phyloP scores from a whole-genome alignment of 2,329 filamentous ascomycete genomes.

The Mycosphaerella sp. region DNA sequence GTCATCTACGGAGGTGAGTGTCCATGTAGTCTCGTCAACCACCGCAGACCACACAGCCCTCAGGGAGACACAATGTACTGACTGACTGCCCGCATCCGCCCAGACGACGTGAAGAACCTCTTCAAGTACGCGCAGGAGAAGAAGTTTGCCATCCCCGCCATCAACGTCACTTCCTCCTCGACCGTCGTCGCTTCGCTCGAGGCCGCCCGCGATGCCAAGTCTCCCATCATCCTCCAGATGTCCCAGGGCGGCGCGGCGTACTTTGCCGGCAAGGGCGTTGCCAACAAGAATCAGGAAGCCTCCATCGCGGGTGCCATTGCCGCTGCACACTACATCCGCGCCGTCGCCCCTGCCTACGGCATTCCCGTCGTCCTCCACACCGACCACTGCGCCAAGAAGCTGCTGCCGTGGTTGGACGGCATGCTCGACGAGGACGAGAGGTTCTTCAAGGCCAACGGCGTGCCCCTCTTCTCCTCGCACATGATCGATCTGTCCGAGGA shows the following conservation, averaged over 20 bases:
- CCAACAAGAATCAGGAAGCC: conserved; percentile 76
- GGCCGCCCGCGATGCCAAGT: conserved; percentile 85
- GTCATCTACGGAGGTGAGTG: conserved; percentile 37
- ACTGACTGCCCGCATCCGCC: no score
- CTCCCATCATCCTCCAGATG: conserved; percentile 87
- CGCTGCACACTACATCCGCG: conserved; percentile 87
- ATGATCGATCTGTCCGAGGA: conserved; percentile 99
- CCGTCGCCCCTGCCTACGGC: conserved; percentile 78
- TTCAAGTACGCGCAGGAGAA: conserved; percentile 89
- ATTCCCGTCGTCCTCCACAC: conserved; percentile 92
- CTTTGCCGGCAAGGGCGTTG: conserved; percentile 58
- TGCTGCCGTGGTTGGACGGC: conserved; percentile 94
- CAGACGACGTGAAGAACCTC: conserved; percentile 45
- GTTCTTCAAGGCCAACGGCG: conserved; percentile 88
- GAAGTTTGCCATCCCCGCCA: conserved; percentile 68
- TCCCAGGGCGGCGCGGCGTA: conserved; percentile 84
- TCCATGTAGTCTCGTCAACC: background rate
- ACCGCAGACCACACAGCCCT: background rate
- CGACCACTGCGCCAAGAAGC: conserved; percentile 99
- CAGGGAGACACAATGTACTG: no score
- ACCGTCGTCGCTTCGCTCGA: conserved; percentile 82
- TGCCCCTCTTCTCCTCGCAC: conserved; percentile 92
- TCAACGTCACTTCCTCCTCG: conserved; percentile 88
- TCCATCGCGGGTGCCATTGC: conserved; percentile 85
- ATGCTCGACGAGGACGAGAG: conserved; percentile 91